Percentiles rank a stretch among this genome's conserved stretches.
phyloP scores from a whole-genome alignment of 75 land plant genomes.

The Pinus albicaulis region DNA sequence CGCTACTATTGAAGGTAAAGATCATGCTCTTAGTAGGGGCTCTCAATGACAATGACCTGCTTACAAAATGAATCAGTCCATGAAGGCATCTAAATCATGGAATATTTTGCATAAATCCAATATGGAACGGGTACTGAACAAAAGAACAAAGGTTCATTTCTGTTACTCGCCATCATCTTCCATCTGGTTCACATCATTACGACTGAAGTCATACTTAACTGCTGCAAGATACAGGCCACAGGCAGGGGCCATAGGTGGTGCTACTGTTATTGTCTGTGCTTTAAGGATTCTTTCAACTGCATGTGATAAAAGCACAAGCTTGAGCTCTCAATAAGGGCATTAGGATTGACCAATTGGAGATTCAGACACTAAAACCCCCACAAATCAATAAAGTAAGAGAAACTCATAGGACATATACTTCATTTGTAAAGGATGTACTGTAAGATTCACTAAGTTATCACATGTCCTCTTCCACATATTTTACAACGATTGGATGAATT shows the following conservation, averaged over 20 bases:
- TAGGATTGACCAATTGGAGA: too few species aligned
- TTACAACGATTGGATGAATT: too few species aligned
- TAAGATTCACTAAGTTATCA: neutral
- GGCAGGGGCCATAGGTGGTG: conserved; percentile 96
- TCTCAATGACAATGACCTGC: too few species aligned
- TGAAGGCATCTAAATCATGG: too few species aligned
- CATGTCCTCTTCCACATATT: neutral
- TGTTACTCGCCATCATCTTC: neutral
- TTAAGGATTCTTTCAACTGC: conserved; percentile 70
- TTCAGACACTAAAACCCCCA: too few species aligned
- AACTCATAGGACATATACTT: neutral
- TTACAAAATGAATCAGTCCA: too few species aligned
- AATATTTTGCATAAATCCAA: too few species aligned
- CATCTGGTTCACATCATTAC: neutral
- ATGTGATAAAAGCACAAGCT: neutral
- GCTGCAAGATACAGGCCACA: conserved; percentile 87
- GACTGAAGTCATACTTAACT: conserved; percentile 56
- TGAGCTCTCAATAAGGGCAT: neutral
- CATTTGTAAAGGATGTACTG: neutral
- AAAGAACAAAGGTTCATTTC: too few species aligned
- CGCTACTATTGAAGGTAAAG: too few species aligned
- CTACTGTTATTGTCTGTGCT: conserved; percentile 60
- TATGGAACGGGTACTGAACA: too few species aligned
- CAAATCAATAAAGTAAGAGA: neutral
- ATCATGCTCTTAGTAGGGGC: too few species aligned